Conservation (phyloP, 805 yeast genomes). For the Yarrowia hollandica region DNA sequence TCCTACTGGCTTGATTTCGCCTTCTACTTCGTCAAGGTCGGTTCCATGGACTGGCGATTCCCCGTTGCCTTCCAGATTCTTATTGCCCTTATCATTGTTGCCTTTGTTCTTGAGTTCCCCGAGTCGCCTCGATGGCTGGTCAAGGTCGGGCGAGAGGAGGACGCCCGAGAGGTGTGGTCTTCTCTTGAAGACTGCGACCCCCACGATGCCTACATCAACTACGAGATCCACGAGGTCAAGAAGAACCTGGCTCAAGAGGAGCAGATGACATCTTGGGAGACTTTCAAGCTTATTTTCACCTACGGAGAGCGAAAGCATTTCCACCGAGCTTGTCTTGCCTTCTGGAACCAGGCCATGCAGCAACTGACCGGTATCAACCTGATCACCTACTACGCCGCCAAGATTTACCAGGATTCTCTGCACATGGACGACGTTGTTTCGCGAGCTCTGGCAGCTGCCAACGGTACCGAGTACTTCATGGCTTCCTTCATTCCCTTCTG, state of each 20-base stretch:
- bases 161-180: constrained; percentile 45
- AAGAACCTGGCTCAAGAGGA: background rate
- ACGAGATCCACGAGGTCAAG: constrained; percentile 18
- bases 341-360: constrained; percentile 55
- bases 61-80: constrained; percentile 71
- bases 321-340: constrained; percentile 40
- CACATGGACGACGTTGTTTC: constrained; percentile 47
- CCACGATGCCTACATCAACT: constrained; percentile 7
- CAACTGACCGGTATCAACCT: constrained; percentile 91
- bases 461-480: constrained; percentile 57
- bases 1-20: constrained; percentile 51
- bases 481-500: constrained; percentile 54
- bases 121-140: constrained; percentile 87
- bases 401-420: constrained; percentile 63
- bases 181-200: constrained; percentile 12
- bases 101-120: constrained; percentile 67
- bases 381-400: constrained; percentile 84
- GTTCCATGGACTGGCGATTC: constrained; percentile 68
- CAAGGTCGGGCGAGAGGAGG: constrained; percentile 57
- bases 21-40: constrained; percentile 60
- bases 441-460: constrained; percentile 35
- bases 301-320: constrained; percentile 27
- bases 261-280: background rate
- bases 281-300: constrained; percentile 15
- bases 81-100: constrained; percentile 57